Evolutionary conservation across 441 rosid genomes (phyloP).

Genomic region (Corymbia citriodora): DNA sequence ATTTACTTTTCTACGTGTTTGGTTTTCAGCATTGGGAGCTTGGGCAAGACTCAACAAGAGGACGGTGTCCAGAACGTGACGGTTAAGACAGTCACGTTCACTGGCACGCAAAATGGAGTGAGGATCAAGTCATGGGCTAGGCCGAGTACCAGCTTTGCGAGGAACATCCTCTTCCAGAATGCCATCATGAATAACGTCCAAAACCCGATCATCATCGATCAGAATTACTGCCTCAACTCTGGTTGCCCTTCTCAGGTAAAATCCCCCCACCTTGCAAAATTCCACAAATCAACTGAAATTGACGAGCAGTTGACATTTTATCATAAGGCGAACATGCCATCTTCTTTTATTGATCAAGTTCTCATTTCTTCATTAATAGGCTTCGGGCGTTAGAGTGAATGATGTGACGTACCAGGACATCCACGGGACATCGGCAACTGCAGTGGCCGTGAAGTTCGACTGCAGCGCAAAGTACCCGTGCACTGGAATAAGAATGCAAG

Average conservation of each 20-base stretch:
- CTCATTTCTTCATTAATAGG: constrained; percentile 13
- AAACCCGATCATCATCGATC: constrained; percentile 65
- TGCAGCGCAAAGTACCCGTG: constrained; percentile 44
- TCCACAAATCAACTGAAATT: not conserved
- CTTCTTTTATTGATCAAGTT: not conserved
- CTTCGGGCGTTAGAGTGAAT: constrained; percentile 52
- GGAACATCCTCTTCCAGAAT: constrained; percentile 44
- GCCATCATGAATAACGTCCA: constrained; percentile 44
- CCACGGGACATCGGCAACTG: constrained; percentile 45
- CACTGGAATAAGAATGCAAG: constrained; percentile 26
- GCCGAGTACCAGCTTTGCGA: constrained; percentile 48
- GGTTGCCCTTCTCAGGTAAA: constrained; percentile 43
- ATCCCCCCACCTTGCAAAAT: constrained; percentile 2
- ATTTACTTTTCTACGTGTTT: not conserved
- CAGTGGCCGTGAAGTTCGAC: constrained; percentile 46
- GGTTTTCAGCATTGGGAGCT: constrained; percentile 51
- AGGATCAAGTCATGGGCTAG: constrained; percentile 70
- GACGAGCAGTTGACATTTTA: not conserved
- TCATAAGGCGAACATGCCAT: not conserved
- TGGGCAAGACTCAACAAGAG: constrained; percentile 39
- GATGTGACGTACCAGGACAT: constrained; percentile 43
- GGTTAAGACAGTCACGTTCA: constrained; percentile 37
- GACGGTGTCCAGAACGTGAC: constrained; percentile 63
- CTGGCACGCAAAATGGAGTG: constrained; percentile 53
- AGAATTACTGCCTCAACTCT: constrained; percentile 51